Conservation (phyloP, 805 yeast genomes). For the Cyberlindnera euphorbiiphila region DNA sequence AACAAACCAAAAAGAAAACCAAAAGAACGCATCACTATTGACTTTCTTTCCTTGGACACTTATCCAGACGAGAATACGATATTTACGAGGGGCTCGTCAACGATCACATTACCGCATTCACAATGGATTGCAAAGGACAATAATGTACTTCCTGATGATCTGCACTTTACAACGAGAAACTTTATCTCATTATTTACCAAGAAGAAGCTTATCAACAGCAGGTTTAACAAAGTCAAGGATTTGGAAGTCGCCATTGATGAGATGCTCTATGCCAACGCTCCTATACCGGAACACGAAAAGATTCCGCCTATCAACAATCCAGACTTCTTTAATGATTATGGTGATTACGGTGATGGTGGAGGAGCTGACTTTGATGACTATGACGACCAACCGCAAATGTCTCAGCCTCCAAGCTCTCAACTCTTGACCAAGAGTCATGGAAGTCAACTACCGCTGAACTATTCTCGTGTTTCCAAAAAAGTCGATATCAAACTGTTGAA, state of each 20-base stretch:
- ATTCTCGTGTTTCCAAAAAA: conserved; percentile 69
- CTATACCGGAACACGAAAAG: conserved; percentile 27
- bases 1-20: conserved; percentile 26
- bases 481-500: conserved; percentile 77
- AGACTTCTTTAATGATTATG: conserved; percentile 37
- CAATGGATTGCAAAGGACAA: conserved; percentile 38
- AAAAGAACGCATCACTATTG: conserved; percentile 38
- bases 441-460: conserved; percentile 41
- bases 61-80: conserved; percentile 36
- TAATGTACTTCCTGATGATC: conserved; percentile 67
- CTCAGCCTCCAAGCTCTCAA: conserved; percentile 23
- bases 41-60: conserved; percentile 39
- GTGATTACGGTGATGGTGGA: conserved; percentile 30
- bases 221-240: conserved; percentile 26
- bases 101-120: conserved; percentile 39
- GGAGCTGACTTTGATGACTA: conserved; percentile 32
- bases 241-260: conserved; percentile 48
- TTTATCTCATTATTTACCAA: conserved; percentile 66
- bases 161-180: conserved; percentile 64
- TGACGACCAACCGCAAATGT: conserved; percentile 23
- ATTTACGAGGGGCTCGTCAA: conserved; percentile 35
- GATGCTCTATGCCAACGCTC: conserved; percentile 64
- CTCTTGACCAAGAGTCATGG: conserved; percentile 22
- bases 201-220: conserved; percentile 46
- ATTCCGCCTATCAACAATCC: conserved; percentile 30